These are phyloP conservation scores for Acanthamoeba castellanii DNA, from an alignment of 208 protist species.

Conservation along the genomic window DNA sequence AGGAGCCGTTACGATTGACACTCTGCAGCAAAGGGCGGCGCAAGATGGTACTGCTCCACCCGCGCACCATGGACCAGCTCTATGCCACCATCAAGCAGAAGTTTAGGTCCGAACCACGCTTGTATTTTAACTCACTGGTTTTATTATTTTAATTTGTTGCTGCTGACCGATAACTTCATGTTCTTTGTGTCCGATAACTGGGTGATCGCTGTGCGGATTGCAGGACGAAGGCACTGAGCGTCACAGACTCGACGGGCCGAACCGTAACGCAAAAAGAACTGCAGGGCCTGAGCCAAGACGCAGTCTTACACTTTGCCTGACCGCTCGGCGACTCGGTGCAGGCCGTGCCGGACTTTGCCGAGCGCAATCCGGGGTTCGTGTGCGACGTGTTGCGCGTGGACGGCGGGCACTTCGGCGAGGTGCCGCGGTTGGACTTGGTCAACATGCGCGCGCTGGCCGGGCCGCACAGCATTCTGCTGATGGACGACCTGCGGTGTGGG, in stretches of 20 bases:
- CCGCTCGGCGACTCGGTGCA: background rate
- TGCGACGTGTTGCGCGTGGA: background rate
- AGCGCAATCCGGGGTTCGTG: background rate
- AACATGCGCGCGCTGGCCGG: background rate
- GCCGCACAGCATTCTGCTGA: too few species aligned
- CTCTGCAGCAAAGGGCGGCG: constrained; percentile 15
- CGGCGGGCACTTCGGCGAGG: background rate
- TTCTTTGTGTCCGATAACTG: background rate
- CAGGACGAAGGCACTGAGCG: constrained; percentile 16
- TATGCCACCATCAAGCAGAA: constrained; percentile 36
- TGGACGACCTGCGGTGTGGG: too few species aligned
- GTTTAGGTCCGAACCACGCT: background rate
- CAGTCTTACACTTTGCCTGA: constrained; percentile 21
- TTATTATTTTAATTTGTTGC: too few species aligned
- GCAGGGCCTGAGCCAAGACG: background rate
- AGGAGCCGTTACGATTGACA: constrained; percentile 52
- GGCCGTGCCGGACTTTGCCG: background rate
- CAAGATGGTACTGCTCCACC: constrained; percentile 50
- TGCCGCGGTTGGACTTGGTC: background rate
- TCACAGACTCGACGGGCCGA: background rate
- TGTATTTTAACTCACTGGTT: too few species aligned
- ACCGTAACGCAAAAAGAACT: constrained; percentile 16
- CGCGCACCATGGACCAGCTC: constrained; percentile 53
- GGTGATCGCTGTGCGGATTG: background rate
- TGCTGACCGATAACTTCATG: background rate